Conservation (phyloP, 179 eudicot genomes). For the Actinidia chinensis region DNA sequence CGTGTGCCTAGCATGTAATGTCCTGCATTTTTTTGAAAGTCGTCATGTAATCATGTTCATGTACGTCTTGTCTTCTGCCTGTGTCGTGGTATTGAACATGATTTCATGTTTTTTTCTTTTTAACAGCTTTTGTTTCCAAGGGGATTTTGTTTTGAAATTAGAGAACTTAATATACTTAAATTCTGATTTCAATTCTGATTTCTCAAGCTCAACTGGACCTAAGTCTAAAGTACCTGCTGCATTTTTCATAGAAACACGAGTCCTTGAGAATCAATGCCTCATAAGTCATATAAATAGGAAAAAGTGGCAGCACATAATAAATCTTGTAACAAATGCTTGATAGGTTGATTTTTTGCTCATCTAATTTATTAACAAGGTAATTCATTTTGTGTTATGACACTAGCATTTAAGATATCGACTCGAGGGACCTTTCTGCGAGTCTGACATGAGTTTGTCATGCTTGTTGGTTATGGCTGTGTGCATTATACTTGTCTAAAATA, state of each 20-base stretch:
- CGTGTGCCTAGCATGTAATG: no score
- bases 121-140: no score
- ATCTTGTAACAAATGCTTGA: neutral
- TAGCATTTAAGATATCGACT: neutral
- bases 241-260: no score
- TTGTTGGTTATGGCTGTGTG: neutral
- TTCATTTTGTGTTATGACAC: neutral
- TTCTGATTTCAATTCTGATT: no score
- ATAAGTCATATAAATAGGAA: neutral
- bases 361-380: neutral
- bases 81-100: no score
- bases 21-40: no score
- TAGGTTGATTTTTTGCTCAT: neutral
- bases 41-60: no score
- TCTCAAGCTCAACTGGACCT: neutral
- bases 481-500: neutral
- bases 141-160: no score
- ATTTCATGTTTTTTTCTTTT: no score
- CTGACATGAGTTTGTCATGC: neutral
- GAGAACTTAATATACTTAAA: no score
- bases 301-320: neutral
- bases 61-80: no score
- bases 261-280: neutral
- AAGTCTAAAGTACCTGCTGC: neutral
- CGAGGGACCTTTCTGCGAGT: neutral